Base-by-base conservation (phyloP, 345 rosid genomes). In the Camelina hispida region DNA sequence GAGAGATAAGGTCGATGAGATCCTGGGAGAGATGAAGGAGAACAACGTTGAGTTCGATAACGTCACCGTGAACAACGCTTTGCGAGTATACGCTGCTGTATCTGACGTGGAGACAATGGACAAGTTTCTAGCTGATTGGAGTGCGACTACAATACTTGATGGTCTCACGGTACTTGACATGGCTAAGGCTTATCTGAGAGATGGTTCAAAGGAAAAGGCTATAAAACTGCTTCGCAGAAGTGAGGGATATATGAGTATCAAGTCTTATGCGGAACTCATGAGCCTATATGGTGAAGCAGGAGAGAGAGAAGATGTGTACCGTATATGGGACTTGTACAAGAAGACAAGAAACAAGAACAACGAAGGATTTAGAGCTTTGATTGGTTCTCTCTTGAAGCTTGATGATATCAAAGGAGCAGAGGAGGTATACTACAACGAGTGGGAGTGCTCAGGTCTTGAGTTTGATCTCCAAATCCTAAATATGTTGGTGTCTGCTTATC, bases 221-320 rank as follows among this genome's bases (percentile, higher is more conserved):
- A 69, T 42, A 44, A 14, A 57, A 15, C 30, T 69, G 55, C 65
- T 69, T 56, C 44, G 16, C 18, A 57, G 42, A 57, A 4, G 44
- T 57, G 73, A 69, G 6, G 65, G 30, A 20, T 10, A 7, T 14
- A 69, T 4, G 7, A 44, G 44, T 43, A 32, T 20, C 2, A 13
- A 56, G 15, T 44, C 20, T 1, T 56, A 57, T 18, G 20, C 20
- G 18, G 43, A 28, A 32, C 55, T 69, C 73, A 16, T 57, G 43
- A 44, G 15, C 22, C 18, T 57, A 14, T 69, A 69, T 56, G 73
- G 73, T 69, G 65, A 56, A 57, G 65, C 18, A 5, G 73, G 73
- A 17, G 43, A 3, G 44, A 57, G 20, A 18, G 65, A 57, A 57
- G 65, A 40, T 2, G 65, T 69, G 32, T 57, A 69, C 20, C 73